Base-by-base conservation (phyloP, 2,329 filamentous ascomycete species). In the Fonsecaea monophora region DNA sequence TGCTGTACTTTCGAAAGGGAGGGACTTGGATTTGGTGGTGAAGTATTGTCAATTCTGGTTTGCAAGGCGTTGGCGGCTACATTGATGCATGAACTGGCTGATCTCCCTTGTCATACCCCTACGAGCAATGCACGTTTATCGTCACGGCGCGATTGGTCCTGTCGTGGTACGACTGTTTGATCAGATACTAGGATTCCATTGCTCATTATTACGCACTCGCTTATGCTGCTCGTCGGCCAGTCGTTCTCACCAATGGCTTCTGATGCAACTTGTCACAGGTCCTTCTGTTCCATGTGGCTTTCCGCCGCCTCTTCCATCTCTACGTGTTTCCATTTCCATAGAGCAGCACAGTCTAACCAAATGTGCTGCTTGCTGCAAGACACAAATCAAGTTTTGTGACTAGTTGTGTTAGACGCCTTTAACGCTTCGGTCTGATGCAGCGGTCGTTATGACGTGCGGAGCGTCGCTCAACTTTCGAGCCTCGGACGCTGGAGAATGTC, bases 21-120 rank as follows among this genome's bases (percentile, higher is more conserved):
- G 18, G 21, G 25, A 50, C 21, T 1, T 50, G 10, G 35, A 74
- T 65, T 82, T 48, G 48, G 25, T 48, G 48, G 25, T 13, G 34
- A 10, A 48, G 58, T 48, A 65, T 45, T 45, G 34, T 30, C 18
- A 30, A 60, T n/a, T 53, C 38, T 57, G 53, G 30, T 40, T 30
- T 32, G 53, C 60, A 67, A 56, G 35, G 53, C 54, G 60, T 40
- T 50, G 56, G 53, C 21, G 56, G 59, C 48, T 54, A 13, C 42
- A 50, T 50, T 25, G 45, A 25, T 8, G 10, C 40, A 60, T 60
- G 30, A 50, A 32, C 34, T 7, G 30, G 25, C 7, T 42, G 40
- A 21, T 48, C n/a, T 48, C 15, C 25, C 34, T 60, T 60, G 35
- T 50, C 40, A 60, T 50, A 60, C 38, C 40, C 42, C 57, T 50